A percentile compares a stretch with the other conserved stretches of the same genome.
phyloP scores from a whole-genome alignment of 306 rosid genomes.

The Datisca glomerata region DNA sequence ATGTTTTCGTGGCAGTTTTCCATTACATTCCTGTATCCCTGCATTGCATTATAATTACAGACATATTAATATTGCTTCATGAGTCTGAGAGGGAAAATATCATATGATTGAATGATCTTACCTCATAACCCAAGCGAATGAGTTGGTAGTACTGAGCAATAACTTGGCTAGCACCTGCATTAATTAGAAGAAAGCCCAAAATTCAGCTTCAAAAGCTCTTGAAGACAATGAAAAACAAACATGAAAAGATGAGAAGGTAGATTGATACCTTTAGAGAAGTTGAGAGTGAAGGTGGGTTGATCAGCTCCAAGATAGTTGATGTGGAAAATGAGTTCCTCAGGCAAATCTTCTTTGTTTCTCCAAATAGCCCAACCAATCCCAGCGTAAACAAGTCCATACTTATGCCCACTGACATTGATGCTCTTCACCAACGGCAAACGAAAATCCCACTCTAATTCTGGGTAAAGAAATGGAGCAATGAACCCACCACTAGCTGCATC shows the following conservation, averaged over 20 bases:
- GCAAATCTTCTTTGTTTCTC: slow-evolving; percentile 77
- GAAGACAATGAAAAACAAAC: neutral
- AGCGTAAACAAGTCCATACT: slow-evolving; percentile 85
- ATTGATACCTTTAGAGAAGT: slow-evolving; percentile 69
- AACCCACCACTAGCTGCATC: slow-evolving; percentile 98
- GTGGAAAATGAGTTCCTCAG: slow-evolving; percentile 89
- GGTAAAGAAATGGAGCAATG: slow-evolving; percentile 84
- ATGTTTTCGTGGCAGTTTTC: slow-evolving; percentile 83
- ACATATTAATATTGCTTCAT: neutral
- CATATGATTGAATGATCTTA: slow-evolving; percentile 3
- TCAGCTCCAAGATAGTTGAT: slow-evolving; percentile 94
- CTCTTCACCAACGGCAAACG: slow-evolving; percentile 80
- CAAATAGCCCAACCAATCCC: slow-evolving; percentile 92
- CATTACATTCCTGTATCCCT: slow-evolving; percentile 89
- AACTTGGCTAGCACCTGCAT: slow-evolving; percentile 83
- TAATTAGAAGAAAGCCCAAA: neutral
- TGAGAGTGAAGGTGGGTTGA: slow-evolving; percentile 97
- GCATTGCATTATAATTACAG: neutral
- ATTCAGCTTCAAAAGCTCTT: neutral
- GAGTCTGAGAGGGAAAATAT: neutral
- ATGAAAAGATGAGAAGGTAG: neutral
- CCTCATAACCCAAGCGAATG: slow-evolving; percentile 83
- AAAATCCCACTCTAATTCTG: slow-evolving; percentile 87
- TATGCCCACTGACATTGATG: slow-evolving; percentile 91
- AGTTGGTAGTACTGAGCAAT: slow-evolving; percentile 94